phyloP scores from a whole-genome alignment of 805 yeast genomes.

The Lachancea sp. region DNA sequence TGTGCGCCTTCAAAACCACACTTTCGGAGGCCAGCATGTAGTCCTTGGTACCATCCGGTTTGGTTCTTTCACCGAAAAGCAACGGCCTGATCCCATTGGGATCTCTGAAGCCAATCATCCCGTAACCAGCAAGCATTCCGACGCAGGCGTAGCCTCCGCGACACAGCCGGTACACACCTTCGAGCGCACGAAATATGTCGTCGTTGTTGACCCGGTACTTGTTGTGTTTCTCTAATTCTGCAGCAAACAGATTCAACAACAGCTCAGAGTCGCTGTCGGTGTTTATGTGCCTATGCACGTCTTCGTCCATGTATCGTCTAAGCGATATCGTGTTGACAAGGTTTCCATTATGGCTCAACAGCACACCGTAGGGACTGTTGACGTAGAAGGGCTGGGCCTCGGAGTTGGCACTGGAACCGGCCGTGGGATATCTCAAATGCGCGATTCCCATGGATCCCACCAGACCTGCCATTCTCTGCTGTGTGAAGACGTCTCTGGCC shows the following conservation, averaged over 20 bases:
- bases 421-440: conserved; percentile 94
- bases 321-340: conserved; percentile 80
- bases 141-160: conserved; percentile 98
- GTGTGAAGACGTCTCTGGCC: conserved; percentile 96
- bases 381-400: conserved; percentile 99
- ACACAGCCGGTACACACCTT: conserved; percentile 71
- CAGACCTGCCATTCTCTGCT: conserved; percentile 64
- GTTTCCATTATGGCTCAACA: conserved; percentile 90
- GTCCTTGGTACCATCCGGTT: conserved; percentile 65
- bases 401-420: conserved; percentile 90
- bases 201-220: conserved; percentile 87
- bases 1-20: conserved; percentile 89
- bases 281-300: conserved; percentile 93
- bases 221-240: conserved; percentile 84
- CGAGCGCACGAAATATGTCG: conserved; percentile 80
- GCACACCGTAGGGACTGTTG: conserved; percentile 92
- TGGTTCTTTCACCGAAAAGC: conserved; percentile 72
- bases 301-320: conserved; percentile 77
- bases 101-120: conserved; percentile 91
- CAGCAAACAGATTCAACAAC: conserved; percentile 81
- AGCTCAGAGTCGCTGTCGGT: conserved; percentile 96
- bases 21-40: conserved; percentile 95
- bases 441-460: conserved; percentile 94
- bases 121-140: conserved; percentile 94
- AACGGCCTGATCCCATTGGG: conserved; percentile 95